Base-by-base conservation (phyloP, 352 stramenopile genomes). In the Phytophthora hibernalis region DNA sequence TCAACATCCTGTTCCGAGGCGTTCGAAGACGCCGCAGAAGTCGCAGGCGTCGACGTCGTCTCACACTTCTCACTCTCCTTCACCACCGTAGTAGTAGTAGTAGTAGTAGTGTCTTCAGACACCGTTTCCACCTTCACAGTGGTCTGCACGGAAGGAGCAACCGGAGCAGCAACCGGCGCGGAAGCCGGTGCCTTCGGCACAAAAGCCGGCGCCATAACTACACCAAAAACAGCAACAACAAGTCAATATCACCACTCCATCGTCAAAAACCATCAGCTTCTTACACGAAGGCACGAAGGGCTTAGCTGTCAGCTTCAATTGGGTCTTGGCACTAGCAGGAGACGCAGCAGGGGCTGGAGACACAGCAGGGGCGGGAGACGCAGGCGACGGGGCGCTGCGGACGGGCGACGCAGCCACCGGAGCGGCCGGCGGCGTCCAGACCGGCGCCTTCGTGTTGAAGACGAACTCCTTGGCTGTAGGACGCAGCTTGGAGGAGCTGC, bases 391-490 rank as follows among this genome's bases (percentile, higher is more conserved):
- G 13, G 40, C 60, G 22, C 15, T 30, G 7, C 38, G 18, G n/a
- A 37, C 37, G n/a, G 64, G 22, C 4, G 53, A 22, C 11, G 60
- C 21, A 0, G 64, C 16, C 2, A 49, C 51, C 3, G 43, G 30
- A 0, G 44, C 38, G 13, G 35, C 24, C 16, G 68, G 43, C 1
- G 83, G 83, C 40, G 76, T 89, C 81, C 81, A 92, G 10, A 45
- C 69, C 0, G 83, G 76, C 9, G 83, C 81, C 15, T 54, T 51
- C n/a, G 69, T 60, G 70, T 82, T 89, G 51, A 92, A 86, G 10
- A 92, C 82, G 52, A 92, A 92, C 47, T 65, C 77, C 62, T 87
- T 89, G 43, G 82, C 83, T 6, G 74, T 73, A 22, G 83, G 72
- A 45, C 84, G 82, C 35, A 90, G 72, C 74, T 88, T 91, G 48